Base-by-base conservation (phyloP, 2,329 filamentous ascomycete genomes). In the Pseudocercospora musae region DNA sequence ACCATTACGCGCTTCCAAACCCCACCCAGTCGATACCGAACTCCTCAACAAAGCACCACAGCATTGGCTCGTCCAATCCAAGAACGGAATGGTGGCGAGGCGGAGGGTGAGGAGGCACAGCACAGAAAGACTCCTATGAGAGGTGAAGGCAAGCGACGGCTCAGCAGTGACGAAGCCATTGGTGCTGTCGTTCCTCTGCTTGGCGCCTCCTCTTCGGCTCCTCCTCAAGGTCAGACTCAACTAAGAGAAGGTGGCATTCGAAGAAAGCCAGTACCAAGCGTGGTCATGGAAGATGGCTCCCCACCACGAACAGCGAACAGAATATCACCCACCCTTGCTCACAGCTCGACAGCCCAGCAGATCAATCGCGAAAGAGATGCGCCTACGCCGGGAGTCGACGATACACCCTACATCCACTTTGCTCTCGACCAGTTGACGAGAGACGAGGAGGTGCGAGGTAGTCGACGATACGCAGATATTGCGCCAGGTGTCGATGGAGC, bases 391-490 rank as follows among this genome's bases (percentile, higher is more conserved):
- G 91, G 89, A 9, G 81, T 92, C 42, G 92, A 96, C 71, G 90
- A 96, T 72, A 89, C 87, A 8, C 92, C 92, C 0, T 96, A 93
- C 75, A 91, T 97, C 66, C 89, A 89, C 66, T 96, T 95, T 75
- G 93, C 94, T 44, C 86, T 98, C 66, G 90, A 96, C 66, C 91
- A 94, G 66, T 80, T 98, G 69, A 96, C 92, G 5, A 83, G 89
- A 53, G 86, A 90, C 70, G 88, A 88, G 61, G 87, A 90, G 63
- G 81, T 87, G 5, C 78, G 80, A 61, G 82, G 83, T 9, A 79
- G 82, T 59, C 79, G 81, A 59, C 78, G 84, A 68, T 81, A 85
- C 57, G 82, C 58, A 40, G 62, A 62, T 44, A 60, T 60, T 20
- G 68, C 60, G n/a, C 59, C 62, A 37, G 68, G 66, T n/a, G 53